phyloP scores from a whole-genome alignment of 164 flowering plant species.

The Magnolia officinalis region DNA sequence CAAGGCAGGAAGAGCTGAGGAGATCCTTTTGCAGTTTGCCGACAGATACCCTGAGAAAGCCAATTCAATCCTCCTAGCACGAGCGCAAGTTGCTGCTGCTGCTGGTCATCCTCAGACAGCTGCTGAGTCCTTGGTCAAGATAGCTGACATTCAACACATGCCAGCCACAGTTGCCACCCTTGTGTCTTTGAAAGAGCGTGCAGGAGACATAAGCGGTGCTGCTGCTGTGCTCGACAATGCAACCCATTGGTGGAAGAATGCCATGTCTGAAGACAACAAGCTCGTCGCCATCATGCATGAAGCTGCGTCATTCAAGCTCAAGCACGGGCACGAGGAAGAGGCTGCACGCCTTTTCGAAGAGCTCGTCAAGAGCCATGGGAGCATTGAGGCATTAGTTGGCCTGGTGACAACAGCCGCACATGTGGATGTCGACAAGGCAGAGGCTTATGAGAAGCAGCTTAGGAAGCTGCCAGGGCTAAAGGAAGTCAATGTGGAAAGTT shows the following conservation, averaged over 20 bases:
- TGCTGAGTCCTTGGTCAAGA: conserved; percentile 68
- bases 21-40: conserved; percentile 59
- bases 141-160: conserved; percentile 87
- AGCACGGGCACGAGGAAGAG: conserved; percentile 72
- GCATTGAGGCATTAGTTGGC: conserved; percentile 74
- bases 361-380: conserved; percentile 72
- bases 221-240: conserved; percentile 68
- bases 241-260: conserved; percentile 69
- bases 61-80: conserved; percentile 56
- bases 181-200: conserved; percentile 78
- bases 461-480: conserved; percentile 70
- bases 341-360: conserved; percentile 65
- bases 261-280: conserved; percentile 77
- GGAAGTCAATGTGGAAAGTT: conserved; percentile 61
- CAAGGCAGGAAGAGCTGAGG: conserved; percentile 84
- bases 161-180: conserved; percentile 92
- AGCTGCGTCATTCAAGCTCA: conserved; percentile 87
- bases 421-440: conserved; percentile 75
- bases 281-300: conserved; percentile 62
- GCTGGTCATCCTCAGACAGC: conserved; percentile 75
- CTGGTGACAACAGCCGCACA: conserved; percentile 74
- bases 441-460: conserved; percentile 70
- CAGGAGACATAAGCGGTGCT: conserved; percentile 81
- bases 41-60: conserved; percentile 61
- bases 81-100: conserved; percentile 90